Base-by-base conservation (phyloP, 805 yeast species). In the Ogataea degrootiae region DNA sequence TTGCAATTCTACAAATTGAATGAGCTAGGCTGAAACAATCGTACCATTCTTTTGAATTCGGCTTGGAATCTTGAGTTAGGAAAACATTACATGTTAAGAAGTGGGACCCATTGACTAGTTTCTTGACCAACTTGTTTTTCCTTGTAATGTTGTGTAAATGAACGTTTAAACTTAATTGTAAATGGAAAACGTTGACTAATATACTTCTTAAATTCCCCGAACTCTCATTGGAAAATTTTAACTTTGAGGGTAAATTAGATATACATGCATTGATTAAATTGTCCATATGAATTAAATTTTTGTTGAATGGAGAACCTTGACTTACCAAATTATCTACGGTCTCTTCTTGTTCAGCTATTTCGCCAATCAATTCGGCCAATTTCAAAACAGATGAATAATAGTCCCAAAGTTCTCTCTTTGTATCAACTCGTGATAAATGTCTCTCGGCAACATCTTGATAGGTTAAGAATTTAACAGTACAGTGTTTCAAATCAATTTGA, bases 291-390 rank as follows among this genome's bases (percentile, higher is more conserved):
- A 21, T 8, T 11, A 40, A 17, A 15, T 39, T 23, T n/a, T 35
- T 26, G 23, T 41, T 16, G 22, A 19, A 47, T 11, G 34, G 16
- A 8, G 36, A 21, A 2, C 46, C 50, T 36, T 40, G 22, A 5
- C 14, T 6, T 5, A 38, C 37, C 19, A 43, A 22, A n/a, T 29
- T 34, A 23, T 36, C 31, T 4, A 44, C 34, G 2, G 33, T 7
- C 16, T 29, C 16, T 26, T 43, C 43, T 17, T 47, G 46, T 19
- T 35, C 39, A 7, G 34, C 8, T 5, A 47, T 29, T 23, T 47
- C 50, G 22, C 35, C 37, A 6, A 47, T 33, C 21, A 47, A 16
- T 39, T 47, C 41, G 22, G 37, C 36, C 26, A 35, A 35, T 16
- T 37, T 43, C 12, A 47, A 29, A 16, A 43, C 19, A 9, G 37